phyloP scores from a whole-genome alignment of 768 basidiomycete species.

The Tulasnella sp. region DNA sequence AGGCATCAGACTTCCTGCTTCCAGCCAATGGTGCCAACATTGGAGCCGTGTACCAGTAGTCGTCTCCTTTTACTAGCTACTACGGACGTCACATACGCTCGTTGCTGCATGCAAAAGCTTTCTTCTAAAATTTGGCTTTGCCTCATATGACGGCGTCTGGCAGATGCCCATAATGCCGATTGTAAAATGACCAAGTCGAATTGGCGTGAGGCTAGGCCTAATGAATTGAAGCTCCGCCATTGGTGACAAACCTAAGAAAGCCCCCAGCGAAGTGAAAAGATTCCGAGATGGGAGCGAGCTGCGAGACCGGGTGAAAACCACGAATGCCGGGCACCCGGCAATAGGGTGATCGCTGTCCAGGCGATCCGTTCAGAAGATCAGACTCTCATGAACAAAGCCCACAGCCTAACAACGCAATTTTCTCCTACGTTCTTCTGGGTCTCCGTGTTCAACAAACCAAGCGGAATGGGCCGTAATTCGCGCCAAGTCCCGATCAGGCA shows the following conservation, averaged over 20 bases:
- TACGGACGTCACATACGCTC: neutral
- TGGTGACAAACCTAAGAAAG: neutral
- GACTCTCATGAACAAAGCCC: neutral
- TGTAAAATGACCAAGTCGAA: neutral
- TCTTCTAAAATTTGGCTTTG: neutral
- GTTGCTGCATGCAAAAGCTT: neutral
- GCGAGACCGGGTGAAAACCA: neutral
- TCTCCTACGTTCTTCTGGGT: neutral
- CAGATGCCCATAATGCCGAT: too few relatives aligned
- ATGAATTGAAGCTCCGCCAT: neutral
- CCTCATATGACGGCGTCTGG: neutral
- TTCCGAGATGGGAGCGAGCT: neutral
- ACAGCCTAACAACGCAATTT: neutral
- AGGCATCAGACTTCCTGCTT: constrained; percentile 17
- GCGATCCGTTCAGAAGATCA: neutral
- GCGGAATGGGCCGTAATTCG: neutral
- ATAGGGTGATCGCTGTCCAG: neutral
- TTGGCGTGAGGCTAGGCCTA: neutral
- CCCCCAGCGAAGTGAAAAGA: neutral
- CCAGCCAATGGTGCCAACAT: neutral
- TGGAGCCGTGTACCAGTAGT: constrained; percentile 7
- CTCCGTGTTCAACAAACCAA: neutral
- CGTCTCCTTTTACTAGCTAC: neutral
- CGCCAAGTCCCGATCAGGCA: too few relatives aligned
- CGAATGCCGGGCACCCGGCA: neutral